Base-by-base conservation (phyloP, 2,329 filamentous ascomycete genomes). In the Cercospora zeae-maydis region DNA sequence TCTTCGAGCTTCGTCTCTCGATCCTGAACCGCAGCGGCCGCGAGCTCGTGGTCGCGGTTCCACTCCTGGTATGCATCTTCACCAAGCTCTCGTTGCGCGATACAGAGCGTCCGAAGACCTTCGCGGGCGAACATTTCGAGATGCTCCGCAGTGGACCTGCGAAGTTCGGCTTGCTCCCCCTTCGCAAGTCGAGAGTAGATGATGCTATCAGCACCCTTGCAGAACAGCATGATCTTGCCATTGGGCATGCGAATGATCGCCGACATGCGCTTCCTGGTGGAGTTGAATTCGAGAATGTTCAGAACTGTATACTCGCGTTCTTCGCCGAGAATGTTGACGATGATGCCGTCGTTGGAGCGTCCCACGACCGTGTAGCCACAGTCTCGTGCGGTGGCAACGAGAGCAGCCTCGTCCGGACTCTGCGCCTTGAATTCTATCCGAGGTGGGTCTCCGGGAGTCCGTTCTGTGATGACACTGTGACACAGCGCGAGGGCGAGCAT, bases 281-380 rank as follows among this genome's bases (percentile, higher is more conserved):
- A 98, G 76, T 98, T 98, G 81, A 99, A 99, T 75, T 99, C 95
- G 37, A 99, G 88, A 0, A 90, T 96, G 77, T 96, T 98, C 53
- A 99, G 84, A 33, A 99, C 89, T 14, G 87, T 88, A 75, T 95
- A 99, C 65, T 89, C 87, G 52, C 87, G 85, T 69, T 98, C 92
- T 71, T 92, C 84, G 54, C 95, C 96, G 80, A 96, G 85, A 6
- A 96, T 83, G 68, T 96, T 96, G 59, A 99, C 74, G 58, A 91
- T 86, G 66, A 99, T 89, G 58, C 91, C 91, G 66, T 96, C 90
- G 37, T 86, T 84, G 2, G 89, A 86, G 64, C 88, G 86, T 24
- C 92, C 92, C 11, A 98, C 83, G 5, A 98, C 91, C 1, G 92
- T 96, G 73, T 96, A 98, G 3, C 95, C 95, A 79, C 93, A 92